Base-by-base conservation (phyloP, 345 rosid species). In the Excoecaria agallocha region DNA sequence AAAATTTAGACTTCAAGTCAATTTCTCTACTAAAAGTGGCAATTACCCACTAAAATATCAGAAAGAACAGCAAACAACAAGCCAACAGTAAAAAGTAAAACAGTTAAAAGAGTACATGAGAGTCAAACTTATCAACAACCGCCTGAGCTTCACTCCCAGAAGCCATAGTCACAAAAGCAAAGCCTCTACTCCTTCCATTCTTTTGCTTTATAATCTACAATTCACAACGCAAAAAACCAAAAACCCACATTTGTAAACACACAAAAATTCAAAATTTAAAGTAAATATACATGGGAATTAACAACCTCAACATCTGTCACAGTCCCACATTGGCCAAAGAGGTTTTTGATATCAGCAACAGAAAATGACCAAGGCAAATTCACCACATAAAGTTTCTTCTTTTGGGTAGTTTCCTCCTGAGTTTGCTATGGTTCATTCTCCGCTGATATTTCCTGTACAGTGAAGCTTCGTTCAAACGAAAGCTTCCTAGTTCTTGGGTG, bases 61-160 rank as follows among this genome's bases (percentile, higher is more conserved):
- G 24, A 30, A 30, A 30, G 2, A 30, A 30, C 30, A 30, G 30
- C 30, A 30, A 30, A 30, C 30, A 69, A 22, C 38, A 38, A 52
- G 54, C 16, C 8, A 43, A 25, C 10, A 35, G 16, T 19, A 12
- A 8, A 13, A 64, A 50, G 35, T 46, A 35, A 73, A 15, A 1
- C 0, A 8, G 20, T 45, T 22, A 15, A 76, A 37, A 43, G 30
- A 87, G 74, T 84, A 87, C 92, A 74, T 80, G 80, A 77, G 87
- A 30, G 73, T 89, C 84, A 11, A 89, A 81, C 77, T 89, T 91
- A 60, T 92, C 94, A 74, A 91, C 70, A 82, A 83, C 96, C 73
- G 93, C 88, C 83, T 91, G 93, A 79, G 99, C 97, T 82, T 84
- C 97, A 84, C 87, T 89, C 19, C 85, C 90, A 3, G 94, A 82